These are phyloP conservation scores for Chaetomium olivaceum DNA, from an alignment of 2,329 filamentous ascomycete species.

Conservation along the genomic window DNA sequence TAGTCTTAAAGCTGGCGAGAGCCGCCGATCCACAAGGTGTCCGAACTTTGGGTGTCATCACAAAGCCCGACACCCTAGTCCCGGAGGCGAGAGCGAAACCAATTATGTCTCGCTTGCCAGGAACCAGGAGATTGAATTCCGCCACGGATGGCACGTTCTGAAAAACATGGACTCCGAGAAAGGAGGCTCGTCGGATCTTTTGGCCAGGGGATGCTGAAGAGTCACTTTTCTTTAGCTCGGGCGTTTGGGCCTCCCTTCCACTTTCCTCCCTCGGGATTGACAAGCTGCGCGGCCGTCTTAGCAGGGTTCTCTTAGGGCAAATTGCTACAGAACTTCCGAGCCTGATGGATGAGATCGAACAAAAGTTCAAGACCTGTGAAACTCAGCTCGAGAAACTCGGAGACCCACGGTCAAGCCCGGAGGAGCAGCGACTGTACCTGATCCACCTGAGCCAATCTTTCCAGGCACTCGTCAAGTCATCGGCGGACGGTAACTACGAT, in stretches of 20 bases:
- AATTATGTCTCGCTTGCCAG: slow-evolving; percentile 45
- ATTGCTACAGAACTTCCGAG: slow-evolving; percentile 38
- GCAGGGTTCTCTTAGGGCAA: slow-evolving; percentile 35
- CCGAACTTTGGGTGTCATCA: slow-evolving; percentile 51
- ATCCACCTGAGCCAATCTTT: slow-evolving; percentile 24
- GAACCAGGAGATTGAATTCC: slow-evolving; percentile 50
- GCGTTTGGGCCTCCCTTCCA: slow-evolving; percentile 28
- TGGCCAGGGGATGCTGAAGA: slow-evolving; percentile 40
- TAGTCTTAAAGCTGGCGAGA: slow-evolving; percentile 45
- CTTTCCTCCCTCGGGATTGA: slow-evolving; percentile 29
- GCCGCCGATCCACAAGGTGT: slow-evolving; percentile 33
- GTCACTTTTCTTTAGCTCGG: slow-evolving; percentile 37
- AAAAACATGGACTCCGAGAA: slow-evolving; percentile 41
- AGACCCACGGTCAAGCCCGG: slow-evolving; percentile 26
- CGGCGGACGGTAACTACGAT: slow-evolving; percentile 37
- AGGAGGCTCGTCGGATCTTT: slow-evolving; percentile 32
- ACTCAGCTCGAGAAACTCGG: slow-evolving; percentile 34
- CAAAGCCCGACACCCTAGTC: slow-evolving; percentile 52
- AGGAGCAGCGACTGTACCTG: slow-evolving; percentile 33
- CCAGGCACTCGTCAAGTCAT: slow-evolving; percentile 33
- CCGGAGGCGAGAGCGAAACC: slow-evolving; percentile 44
- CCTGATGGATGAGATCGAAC: slow-evolving; percentile 37
- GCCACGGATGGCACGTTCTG: slow-evolving; percentile 50
- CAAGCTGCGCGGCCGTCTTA: slow-evolving; percentile 33
- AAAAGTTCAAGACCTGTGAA: slow-evolving; percentile 31